Conservation (phyloP, 148 eudicot species). For the Fagopyrum esculentum region DNA sequence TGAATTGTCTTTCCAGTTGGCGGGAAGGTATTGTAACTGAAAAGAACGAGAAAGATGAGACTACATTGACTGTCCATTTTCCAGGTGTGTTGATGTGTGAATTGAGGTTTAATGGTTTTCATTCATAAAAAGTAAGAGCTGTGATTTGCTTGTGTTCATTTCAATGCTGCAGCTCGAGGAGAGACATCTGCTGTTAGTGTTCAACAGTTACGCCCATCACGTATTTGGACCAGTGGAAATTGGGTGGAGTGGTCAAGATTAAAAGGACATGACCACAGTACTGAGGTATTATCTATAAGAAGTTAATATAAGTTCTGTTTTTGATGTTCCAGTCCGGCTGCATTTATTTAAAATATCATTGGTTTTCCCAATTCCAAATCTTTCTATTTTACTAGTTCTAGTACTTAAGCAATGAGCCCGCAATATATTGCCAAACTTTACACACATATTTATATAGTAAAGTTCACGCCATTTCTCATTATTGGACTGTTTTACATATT, state of each 20-base stretch:
- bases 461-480: neutral
- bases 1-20: conserved; percentile 52
- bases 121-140: neutral
- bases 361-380: neutral
- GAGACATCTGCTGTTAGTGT: conserved; percentile 55
- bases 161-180: conserved; percentile 47
- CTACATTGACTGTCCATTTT: conserved; percentile 70
- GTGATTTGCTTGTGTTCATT: neutral
- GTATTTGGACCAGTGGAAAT: conserved; percentile 73
- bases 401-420: neutral
- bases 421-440: neutral
- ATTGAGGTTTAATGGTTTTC: neutral
- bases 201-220: conserved; percentile 85
- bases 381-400: neutral
- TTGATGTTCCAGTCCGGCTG: neutral
- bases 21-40: conserved; percentile 81
- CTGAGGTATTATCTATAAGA: conserved; percentile 1
- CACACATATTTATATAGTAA: neutral
- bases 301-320: conserved; percentile 10
- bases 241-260: conserved; percentile 67
- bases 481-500: neutral
- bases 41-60: conserved; percentile 61
- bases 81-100: conserved; percentile 48
- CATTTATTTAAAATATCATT: neutral
- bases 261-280: conserved; percentile 18